Evolutionary conservation across 495 filamentous ascomycete genomes (phyloP), one percentile per base, ranked within the genome.

Genomic region (Penicillium egyptiacum): DNA sequence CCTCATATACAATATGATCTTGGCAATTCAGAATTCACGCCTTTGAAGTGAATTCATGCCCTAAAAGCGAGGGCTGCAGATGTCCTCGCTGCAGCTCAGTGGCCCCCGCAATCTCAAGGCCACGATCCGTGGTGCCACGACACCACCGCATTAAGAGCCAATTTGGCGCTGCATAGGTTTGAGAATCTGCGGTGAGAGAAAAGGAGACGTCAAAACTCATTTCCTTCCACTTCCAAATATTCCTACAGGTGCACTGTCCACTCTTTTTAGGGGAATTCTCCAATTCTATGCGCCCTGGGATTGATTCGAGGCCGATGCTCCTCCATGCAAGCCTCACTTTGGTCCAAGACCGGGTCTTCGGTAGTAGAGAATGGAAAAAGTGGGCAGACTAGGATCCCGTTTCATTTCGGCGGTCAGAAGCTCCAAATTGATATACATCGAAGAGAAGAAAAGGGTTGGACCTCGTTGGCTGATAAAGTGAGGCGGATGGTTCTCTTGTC

Each of bases 121-220:
- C n/a, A 44, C 42, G 46, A 54, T 65, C 61, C 72, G 37, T 75
- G 71, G 73, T 69, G 73, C 73, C 73, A 75, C 71, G 71, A 72
- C 70, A 75, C 66, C 66, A 66, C 56, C 62, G 64, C 65, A 63
- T 59, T 54, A 56, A 62, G 58, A 62, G 53, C 68, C 67, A 66
- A 63, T 57, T 63, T 65, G 56, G 59, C 57, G 57, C 61, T 61
- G 66, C 57, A 55, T 56, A 37, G 58, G 22, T 26, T 28, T 10
- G 50, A 31, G 22, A 61, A 48, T 43, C 44, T 56, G 45, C 54
- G 54, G 54, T 56, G 51, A 56, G 30, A 20, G n/a, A 26, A 53
- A 53, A 50, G 35, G 33, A 55, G 55, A 56, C 49, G 64, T 62
- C 58, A 62, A 30, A 35, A 23, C 45, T 26, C 20, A 25, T 28